phyloP scores from a whole-genome alignment of 2,329 filamentous ascomycete species.

The Gremmenia infestans region DNA sequence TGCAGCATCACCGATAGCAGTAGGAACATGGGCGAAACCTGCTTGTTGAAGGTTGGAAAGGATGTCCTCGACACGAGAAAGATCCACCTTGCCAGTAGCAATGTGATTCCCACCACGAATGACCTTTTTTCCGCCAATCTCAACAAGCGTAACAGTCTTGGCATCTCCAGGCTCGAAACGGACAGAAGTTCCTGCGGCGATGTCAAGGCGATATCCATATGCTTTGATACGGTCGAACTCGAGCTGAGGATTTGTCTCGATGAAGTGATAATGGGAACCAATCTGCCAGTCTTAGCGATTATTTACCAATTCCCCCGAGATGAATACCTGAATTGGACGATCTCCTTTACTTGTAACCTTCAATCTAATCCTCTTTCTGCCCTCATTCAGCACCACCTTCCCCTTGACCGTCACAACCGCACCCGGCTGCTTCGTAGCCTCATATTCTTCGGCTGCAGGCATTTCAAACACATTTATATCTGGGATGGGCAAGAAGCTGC shows the following conservation, averaged over 20 bases:
- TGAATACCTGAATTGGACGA: slow-evolving; percentile 73
- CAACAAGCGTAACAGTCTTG: slow-evolving; percentile 83
- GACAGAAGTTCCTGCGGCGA: slow-evolving; percentile 84
- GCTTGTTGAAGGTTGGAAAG: slow-evolving; percentile 60
- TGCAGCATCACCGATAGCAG: slow-evolving; percentile 49
- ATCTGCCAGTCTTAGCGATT: slow-evolving; percentile 41
- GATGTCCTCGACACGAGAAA: slow-evolving; percentile 59
- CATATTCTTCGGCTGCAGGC: slow-evolving; percentile 60
- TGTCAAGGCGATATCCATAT: slow-evolving; percentile 84
- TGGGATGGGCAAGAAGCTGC: slow-evolving; percentile 82
- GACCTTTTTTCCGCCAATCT: slow-evolving; percentile 74
- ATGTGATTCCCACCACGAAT: slow-evolving; percentile 82
- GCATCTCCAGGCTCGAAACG: slow-evolving; percentile 91
- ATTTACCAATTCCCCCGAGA: not conserved
- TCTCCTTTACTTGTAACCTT: slow-evolving; percentile 83
- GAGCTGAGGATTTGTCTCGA: slow-evolving; percentile 87
- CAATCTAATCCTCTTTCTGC: slow-evolving; percentile 66
- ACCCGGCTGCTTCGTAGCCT: slow-evolving; percentile 66
- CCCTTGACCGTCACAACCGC: slow-evolving; percentile 66
- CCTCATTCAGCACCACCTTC: slow-evolving; percentile 66
- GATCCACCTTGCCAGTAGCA: slow-evolving; percentile 67
- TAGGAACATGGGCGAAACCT: slow-evolving; percentile 73
- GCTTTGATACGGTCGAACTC: slow-evolving; percentile 79
- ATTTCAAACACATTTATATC: slow-evolving; percentile 62
- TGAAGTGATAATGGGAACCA: slow-evolving; percentile 93